Conservation (phyloP, 164 flowering plant genomes). For the Stephania japonica region DNA sequence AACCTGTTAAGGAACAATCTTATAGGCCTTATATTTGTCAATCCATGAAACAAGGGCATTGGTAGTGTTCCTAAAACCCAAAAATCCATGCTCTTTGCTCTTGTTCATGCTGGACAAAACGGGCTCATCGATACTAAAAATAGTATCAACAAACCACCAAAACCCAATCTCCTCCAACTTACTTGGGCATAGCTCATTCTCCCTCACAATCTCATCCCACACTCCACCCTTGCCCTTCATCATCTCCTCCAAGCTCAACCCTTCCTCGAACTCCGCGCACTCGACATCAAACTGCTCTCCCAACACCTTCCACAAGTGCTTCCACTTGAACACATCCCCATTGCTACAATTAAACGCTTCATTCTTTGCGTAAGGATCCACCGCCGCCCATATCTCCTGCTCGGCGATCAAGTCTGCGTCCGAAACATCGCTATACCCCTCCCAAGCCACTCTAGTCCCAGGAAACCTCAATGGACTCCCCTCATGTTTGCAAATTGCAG, state of each 20-base stretch:
- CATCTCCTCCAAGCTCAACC: slow-evolving; percentile 38
- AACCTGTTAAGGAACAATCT: slow-evolving; percentile 45
- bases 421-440: slow-evolving; percentile 40
- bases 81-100: slow-evolving; percentile 80
- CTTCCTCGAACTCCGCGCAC: slow-evolving; percentile 38
- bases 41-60: slow-evolving; percentile 57
- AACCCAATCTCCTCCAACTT: slow-evolving; percentile 52
- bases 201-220: slow-evolving; percentile 74
- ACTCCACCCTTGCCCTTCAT: slow-evolving; percentile 62
- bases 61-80: slow-evolving; percentile 71
- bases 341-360: slow-evolving; percentile 75
- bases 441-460: slow-evolving; percentile 53
- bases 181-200: slow-evolving; percentile 42
- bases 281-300: slow-evolving; percentile 70
- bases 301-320: slow-evolving; percentile 69
- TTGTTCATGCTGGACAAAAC: slow-evolving; percentile 56
- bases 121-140: slow-evolving; percentile 16
- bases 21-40: slow-evolving; percentile 49
- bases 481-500: slow-evolving; percentile 66
- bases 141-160: slow-evolving; percentile 59
- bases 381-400: slow-evolving; percentile 86
- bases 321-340: slow-evolving; percentile 83
- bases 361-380: slow-evolving; percentile 63
- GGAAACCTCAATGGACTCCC: slow-evolving; percentile 53
- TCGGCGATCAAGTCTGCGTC: slow-evolving; percentile 85